Evolutionary conservation across 2,329 filamentous ascomycete genomes (phyloP), one percentile per base, ranked within the genome.

Genomic region (Fusarium nygamai): DNA sequence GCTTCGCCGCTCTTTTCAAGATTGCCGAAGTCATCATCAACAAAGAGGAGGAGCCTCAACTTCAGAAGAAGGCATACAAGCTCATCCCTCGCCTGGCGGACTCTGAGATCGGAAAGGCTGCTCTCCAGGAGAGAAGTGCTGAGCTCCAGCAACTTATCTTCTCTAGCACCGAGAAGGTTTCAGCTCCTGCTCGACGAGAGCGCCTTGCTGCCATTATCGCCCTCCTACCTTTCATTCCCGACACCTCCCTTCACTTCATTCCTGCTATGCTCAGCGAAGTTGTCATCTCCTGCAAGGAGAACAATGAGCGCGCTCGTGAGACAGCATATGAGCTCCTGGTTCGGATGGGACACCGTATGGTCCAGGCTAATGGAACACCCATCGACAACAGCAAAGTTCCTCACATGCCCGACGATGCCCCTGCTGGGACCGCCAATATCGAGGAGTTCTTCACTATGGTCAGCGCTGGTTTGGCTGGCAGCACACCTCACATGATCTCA

Each of bases 61-160:
- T 99, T 41, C 96, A 98, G 83, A 99, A 99, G 90, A 99, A 99
- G 85, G 96, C 96, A 0, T 99, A 99, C 87, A 98, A 98, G 86
- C 89, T 99, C 59, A 97, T 99, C 58, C 96, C 96, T 8, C 92
- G 96, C 62, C 89, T 99, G 46, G 92, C 94, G 4, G 92, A 94
- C 73, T 97, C 95, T 3, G 90, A 93, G 39, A 89, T 88, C 56
- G 96, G 96, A 51, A 90, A 89, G 75, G 84, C 86, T n/a, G 95
- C 96, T 8, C 88, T 99, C 5, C 83, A 88, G 72, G 92, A 95
- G 79, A 91, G 95, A 61, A 94, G 90, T 75, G 83, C 83, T 2
- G 95, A 98, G 79, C 86, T 99, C 27, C 96, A 98, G 83, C 84
- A 89, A n/a, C 87, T 99, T 56, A 86, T 99, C 43, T 84, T 98